Base-by-base conservation (phyloP, 768 basidiomycete species). In the Rhodotorula diobovata region DNA sequence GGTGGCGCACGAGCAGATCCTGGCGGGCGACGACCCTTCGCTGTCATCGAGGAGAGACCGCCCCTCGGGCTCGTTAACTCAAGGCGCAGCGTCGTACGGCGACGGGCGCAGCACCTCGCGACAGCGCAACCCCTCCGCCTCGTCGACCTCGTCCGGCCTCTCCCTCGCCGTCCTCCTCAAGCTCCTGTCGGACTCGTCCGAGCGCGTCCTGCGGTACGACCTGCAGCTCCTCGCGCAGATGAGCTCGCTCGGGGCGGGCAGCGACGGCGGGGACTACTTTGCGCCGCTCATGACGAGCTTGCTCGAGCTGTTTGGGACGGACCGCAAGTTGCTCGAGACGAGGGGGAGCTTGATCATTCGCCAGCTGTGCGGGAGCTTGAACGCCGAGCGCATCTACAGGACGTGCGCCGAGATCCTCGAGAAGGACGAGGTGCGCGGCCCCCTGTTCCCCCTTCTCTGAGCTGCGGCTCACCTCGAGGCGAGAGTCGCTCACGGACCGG, bases 121-220 rank as follows among this genome's bases (percentile, higher is more conserved):
- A 5, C 70, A 66, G 34, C 64, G 70, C 14, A 39, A 71, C 48
- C 43, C 46, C 3, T 71, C 70, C 0, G 16, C 50, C 18, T 57
- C 70, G 25, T 66, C 70, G 10, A 43, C 54, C 53, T 56, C 60
- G 16, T 68, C 71, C 25, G 71, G 71, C 37, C 65, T 75, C 8
- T 71, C 94, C 4, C 97, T 98, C 81, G 93, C 94, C 32, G 92
- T 93, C 1, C 81, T 99, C 69, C 83, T 99, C 58, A 98, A 98
- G 83, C 96, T 91, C 0, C 81, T 99, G 53, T 98, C 95, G 4
- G 96, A 99, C 79, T 89, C 89, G 10, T 96, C 95, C 9, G 95
- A 98, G 80, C 93, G 96, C 84, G 93, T 99, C 45, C 93, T 99
- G 80, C 98, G 95, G 80, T 89, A 94, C 75, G 94, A 99, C 78